These are phyloP conservation scores for Metschnikowia arizonensis DNA, from an alignment of 805 yeast species.

Conservation along the genomic window DNA sequence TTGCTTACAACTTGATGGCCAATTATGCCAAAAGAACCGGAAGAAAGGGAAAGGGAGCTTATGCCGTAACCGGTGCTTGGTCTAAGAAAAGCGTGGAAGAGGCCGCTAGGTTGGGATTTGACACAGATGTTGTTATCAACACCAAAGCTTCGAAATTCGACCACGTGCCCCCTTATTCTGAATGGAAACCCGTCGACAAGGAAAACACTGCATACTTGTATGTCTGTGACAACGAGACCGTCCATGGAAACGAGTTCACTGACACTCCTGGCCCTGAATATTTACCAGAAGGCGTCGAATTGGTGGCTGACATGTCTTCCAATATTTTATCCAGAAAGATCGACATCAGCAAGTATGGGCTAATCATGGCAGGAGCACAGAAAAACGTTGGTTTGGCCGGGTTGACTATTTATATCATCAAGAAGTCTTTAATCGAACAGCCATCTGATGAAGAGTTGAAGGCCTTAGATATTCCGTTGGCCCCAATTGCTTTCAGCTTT, in stretches of 20 bases:
- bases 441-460: constrained; percentile 60
- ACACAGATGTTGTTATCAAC: constrained; percentile 64
- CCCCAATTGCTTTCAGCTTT: constrained; percentile 86
- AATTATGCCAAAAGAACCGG: constrained; percentile 68
- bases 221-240: constrained; percentile 96
- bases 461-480: constrained; percentile 61
- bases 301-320: constrained; percentile 94
- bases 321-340: constrained; percentile 78
- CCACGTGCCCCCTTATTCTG: constrained; percentile 56
- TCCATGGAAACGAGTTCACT: constrained; percentile 83
- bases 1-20: constrained; percentile 78
- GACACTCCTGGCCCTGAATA: constrained; percentile 48
- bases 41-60: constrained; percentile 74
- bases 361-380: constrained; percentile 97
- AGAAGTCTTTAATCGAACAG: constrained; percentile 68
- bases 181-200: constrained; percentile 58
- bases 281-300: constrained; percentile 63
- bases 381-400: constrained; percentile 98
- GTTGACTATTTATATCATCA: constrained; percentile 83
- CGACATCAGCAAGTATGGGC: constrained; percentile 81
- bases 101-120: constrained; percentile 77
- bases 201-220: constrained; percentile 80
- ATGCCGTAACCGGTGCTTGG: constrained; percentile 93
- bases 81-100: constrained; percentile 84
- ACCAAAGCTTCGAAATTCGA: constrained; percentile 60